Percentiles rank a stretch among this genome's conserved stretches.
These are phyloP conservation scores for Monilinia aucupariae DNA, from an alignment of 2,329 filamentous ascomycete genomes.

Conservation along the genomic window DNA sequence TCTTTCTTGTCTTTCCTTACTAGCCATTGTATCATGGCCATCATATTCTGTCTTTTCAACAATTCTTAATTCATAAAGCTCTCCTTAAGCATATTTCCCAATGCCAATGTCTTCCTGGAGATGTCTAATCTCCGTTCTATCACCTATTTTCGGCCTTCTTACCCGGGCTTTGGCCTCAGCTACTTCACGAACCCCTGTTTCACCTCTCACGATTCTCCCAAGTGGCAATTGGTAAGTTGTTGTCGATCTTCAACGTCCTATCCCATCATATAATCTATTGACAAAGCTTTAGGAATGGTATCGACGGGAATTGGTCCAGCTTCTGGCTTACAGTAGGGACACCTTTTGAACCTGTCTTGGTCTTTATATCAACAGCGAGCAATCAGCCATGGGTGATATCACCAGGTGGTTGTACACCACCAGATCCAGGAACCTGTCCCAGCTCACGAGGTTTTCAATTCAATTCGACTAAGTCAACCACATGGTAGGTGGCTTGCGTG, in stretches of 20 bases:
- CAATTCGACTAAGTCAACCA: conserved; percentile 36
- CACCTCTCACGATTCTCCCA: conserved; percentile 14
- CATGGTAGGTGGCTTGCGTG: conserved; percentile 30
- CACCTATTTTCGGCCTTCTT: conserved; percentile 5
- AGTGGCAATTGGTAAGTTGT: conserved; percentile 16
- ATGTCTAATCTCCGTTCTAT: conserved; percentile 11
- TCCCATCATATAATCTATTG: background rate
- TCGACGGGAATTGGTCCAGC: conserved; percentile 65
- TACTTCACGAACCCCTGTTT: conserved; percentile 7
- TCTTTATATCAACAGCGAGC: conserved; percentile 38
- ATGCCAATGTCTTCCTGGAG: conserved; percentile 17
- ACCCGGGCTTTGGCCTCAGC: conserved; percentile 11
- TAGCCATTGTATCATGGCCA: conserved; percentile 12
- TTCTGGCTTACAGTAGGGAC: conserved; percentile 47
- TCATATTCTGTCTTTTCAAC: conserved; percentile 14
- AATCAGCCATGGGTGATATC: conserved; percentile 28
- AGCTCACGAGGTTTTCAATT: conserved; percentile 37
- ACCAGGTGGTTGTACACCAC: conserved; percentile 23
- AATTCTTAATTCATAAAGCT: conserved; percentile 14
- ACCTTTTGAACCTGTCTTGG: conserved; percentile 17
- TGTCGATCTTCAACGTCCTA: background rate
- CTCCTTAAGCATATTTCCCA: conserved; percentile 14
- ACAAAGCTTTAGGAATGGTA: conserved; percentile 15
- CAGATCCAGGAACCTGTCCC: conserved; percentile 33
- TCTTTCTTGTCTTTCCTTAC: conserved; percentile 4